These are phyloP conservation scores for Clonostachys rhizophaga DNA, from an alignment of 2,329 filamentous ascomycete genomes.

Conservation along the genomic window DNA sequence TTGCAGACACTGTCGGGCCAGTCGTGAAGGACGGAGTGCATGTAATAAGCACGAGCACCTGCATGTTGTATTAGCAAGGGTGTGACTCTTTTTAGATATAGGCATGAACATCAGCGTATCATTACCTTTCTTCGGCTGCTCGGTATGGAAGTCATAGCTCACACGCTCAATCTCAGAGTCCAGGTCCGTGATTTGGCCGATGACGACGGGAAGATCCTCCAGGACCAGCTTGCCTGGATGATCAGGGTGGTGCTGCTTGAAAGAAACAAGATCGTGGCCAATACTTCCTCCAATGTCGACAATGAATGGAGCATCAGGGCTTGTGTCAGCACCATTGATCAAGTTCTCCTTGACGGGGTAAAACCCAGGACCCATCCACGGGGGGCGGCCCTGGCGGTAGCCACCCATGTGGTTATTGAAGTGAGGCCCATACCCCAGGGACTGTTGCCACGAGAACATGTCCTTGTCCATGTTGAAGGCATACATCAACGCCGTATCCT, in stretches of 20 bases:
- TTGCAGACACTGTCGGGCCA: constrained; percentile 22
- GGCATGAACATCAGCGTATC: constrained; percentile 1
- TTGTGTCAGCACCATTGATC: constrained; percentile 15
- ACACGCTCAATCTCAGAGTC: constrained; percentile 22
- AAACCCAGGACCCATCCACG: constrained; percentile 26
- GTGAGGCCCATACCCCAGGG: constrained; percentile 17
- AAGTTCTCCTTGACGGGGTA: constrained; percentile 24
- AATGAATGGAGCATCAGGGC: constrained; percentile 15
- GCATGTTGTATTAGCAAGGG: not conserved
- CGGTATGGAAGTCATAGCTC: constrained; percentile 38
- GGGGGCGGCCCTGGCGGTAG: constrained; percentile 20
- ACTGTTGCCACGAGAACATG: constrained; percentile 22
- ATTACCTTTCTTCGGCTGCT: constrained; percentile 36
- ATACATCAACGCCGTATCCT: constrained; percentile 15
- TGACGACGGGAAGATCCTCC: constrained; percentile 39
- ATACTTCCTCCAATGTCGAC: constrained; percentile 27
- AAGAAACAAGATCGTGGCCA: constrained; percentile 26
- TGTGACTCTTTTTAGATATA: not conserved
- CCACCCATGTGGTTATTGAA: constrained; percentile 30
- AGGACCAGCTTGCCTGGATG: constrained; percentile 35
- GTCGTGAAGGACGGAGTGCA: constrained; percentile 35
- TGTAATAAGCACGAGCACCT: constrained; percentile 31
- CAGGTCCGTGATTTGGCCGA: constrained; percentile 19
- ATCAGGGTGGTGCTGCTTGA: constrained; percentile 22
- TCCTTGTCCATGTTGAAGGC: constrained; percentile 21